Percentiles rank a stretch among this genome's conserved stretches.
These are phyloP conservation scores for Microdochium bolleyi DNA, from an alignment of 2,329 filamentous ascomycete species.

Conservation along the genomic window DNA sequence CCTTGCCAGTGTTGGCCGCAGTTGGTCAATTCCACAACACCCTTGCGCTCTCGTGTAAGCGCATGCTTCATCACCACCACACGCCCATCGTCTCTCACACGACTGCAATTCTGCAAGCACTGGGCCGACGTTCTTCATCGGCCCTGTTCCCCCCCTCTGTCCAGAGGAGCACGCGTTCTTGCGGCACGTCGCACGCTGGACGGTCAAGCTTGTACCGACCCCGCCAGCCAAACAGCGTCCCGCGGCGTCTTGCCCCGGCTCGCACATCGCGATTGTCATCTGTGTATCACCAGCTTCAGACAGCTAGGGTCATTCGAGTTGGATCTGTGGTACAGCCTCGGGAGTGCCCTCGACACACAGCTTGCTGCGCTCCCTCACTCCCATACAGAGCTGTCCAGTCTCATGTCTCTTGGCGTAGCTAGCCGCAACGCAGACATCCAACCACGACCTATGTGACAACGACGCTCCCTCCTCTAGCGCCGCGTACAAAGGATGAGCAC, in stretches of 20 bases:
- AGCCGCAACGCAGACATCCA: neutral
- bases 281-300: neutral
- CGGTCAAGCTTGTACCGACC: neutral
- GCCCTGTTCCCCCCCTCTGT: no score
- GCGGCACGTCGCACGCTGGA: neutral
- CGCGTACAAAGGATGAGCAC: conserved; percentile 21
- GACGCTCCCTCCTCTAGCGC: conserved; percentile 12
- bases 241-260: neutral
- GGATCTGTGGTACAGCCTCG: neutral
- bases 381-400: neutral
- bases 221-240: neutral
- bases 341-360: neutral
- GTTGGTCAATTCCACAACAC: no score
- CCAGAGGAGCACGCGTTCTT: neutral
- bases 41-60: no score
- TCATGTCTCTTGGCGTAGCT: neutral
- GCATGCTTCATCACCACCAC: no score
- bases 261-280: neutral
- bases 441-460: neutral
- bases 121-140: no score
- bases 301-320: neutral
- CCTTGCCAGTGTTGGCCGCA: no score
- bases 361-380: neutral
- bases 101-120: no score
- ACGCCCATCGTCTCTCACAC: no score